Conservation (phyloP, 345 rosid genomes). For the Laguncularia racemosa region DNA sequence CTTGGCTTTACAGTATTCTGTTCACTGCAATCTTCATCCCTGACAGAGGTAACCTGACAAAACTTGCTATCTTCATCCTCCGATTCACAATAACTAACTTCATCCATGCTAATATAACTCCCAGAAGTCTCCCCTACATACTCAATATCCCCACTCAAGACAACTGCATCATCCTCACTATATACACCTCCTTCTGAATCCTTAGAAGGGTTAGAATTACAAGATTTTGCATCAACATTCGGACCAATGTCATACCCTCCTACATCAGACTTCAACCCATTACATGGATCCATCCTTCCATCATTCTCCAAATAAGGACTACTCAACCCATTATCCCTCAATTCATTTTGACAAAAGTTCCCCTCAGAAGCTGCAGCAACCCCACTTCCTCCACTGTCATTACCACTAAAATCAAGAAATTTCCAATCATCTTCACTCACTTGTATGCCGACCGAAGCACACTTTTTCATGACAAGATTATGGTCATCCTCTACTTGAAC, state of each 20-base stretch:
- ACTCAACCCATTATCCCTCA: too few species aligned
- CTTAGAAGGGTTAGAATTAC: not conserved
- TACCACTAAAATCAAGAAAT: too few species aligned
- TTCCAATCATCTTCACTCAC: too few species aligned
- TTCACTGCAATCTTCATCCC: not conserved
- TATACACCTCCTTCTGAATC: not conserved
- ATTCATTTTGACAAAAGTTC: too few species aligned
- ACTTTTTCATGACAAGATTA: too few species aligned
- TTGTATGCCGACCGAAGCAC: too few species aligned
- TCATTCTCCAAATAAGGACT: not conserved
- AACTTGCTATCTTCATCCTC: slow-evolving; percentile 6
- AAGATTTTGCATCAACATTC: not conserved
- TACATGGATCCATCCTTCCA: not conserved
- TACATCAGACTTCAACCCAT: not conserved
- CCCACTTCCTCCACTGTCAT: too few species aligned
- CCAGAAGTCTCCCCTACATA: not conserved
- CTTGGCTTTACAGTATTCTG: not conserved
- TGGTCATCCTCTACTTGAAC: too few species aligned
- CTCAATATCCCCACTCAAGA: slow-evolving; percentile 10
- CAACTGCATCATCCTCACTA: slow-evolving; percentile 15
- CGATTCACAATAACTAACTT: not conserved
- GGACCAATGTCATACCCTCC: not conserved
- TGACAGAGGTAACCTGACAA: not conserved
- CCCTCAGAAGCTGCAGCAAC: too few species aligned
- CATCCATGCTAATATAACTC: not conserved